These are phyloP conservation scores for Aspergillus jensenii DNA, from an alignment of 2,329 filamentous ascomycete species.

Conservation along the genomic window DNA sequence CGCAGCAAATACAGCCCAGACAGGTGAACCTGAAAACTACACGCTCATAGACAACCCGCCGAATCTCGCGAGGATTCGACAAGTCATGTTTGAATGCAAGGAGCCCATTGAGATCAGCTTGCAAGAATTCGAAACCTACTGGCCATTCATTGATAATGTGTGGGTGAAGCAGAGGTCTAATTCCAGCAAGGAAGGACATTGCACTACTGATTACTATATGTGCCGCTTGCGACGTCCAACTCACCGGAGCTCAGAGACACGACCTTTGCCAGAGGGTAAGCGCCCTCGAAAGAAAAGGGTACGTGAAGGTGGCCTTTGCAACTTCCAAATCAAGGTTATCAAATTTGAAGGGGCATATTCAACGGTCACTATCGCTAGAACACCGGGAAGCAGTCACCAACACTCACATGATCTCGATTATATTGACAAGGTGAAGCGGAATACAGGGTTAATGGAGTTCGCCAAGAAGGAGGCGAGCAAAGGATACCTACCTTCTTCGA, in stretches of 20 bases:
- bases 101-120: conserved; percentile 48
- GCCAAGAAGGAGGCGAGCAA: conserved; percentile 46
- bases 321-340: conserved; percentile 50
- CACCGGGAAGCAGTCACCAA: conserved; percentile 38
- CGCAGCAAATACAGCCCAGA: neutral
- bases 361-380: conserved; percentile 44
- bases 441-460: conserved; percentile 49
- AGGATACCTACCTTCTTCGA: conserved; percentile 49
- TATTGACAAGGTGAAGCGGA: conserved; percentile 49
- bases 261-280: conserved; percentile 47
- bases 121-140: conserved; percentile 48
- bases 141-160: conserved; percentile 52
- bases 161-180: conserved; percentile 49
- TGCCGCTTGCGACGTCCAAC: conserved; percentile 45
- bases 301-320: conserved; percentile 47
- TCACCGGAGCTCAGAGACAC: conserved; percentile 40
- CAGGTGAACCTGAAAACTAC: conserved; percentile 13
- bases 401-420: conserved; percentile 50
- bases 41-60: conserved; percentile 45
- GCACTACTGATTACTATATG: conserved; percentile 49
- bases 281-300: conserved; percentile 45
- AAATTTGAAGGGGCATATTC: conserved; percentile 44
- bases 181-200: conserved; percentile 42
- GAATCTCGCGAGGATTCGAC: conserved; percentile 43
- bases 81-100: conserved; percentile 46